Percentiles rank a stretch among this genome's conserved stretches.
phyloP scores from a whole-genome alignment of 768 basidiomycete species.

The Phylloporus sp. region DNA sequence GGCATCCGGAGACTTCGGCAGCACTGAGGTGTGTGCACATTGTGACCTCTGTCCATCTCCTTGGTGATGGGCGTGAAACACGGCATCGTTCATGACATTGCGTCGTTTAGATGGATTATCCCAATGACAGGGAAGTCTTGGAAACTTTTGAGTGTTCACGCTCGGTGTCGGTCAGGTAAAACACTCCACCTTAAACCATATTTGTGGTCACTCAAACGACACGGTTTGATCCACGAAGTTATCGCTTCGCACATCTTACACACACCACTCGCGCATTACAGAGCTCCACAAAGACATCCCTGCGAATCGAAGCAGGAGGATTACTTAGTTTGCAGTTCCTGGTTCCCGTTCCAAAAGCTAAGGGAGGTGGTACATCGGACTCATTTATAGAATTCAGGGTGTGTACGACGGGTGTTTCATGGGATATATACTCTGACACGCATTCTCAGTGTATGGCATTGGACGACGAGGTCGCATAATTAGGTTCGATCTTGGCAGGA shows the following conservation, averaged over 20 bases:
- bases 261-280: conserved; percentile 72
- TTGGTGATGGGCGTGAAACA: background rate
- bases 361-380: conserved; percentile 40
- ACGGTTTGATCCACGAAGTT: conserved; percentile 44
- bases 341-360: conserved; percentile 54
- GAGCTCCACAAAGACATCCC: conserved; percentile 81
- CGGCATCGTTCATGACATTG: background rate
- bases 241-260: conserved; percentile 75
- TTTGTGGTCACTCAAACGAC: background rate
- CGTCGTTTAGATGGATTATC: conserved; percentile 84
- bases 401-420: conserved; percentile 25
- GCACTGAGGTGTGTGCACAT: conserved; percentile 60
- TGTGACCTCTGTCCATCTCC: background rate
- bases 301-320: conserved; percentile 81
- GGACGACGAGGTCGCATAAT: conserved; percentile 29
- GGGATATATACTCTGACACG: conserved; percentile 10
- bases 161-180: conserved; percentile 68
- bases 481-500: background rate
- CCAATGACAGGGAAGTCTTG: conserved; percentile 86
- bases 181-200: background rate
- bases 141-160: conserved; percentile 83
- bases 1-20: conserved; percentile 79
- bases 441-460: conserved; percentile 26
- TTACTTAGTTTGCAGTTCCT: conserved; percentile 87
- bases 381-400: conserved; percentile 91